Evolutionary conservation across 2,329 filamentous ascomycete genomes (phyloP).

Genomic region (Lachnellula subtilissima): DNA sequence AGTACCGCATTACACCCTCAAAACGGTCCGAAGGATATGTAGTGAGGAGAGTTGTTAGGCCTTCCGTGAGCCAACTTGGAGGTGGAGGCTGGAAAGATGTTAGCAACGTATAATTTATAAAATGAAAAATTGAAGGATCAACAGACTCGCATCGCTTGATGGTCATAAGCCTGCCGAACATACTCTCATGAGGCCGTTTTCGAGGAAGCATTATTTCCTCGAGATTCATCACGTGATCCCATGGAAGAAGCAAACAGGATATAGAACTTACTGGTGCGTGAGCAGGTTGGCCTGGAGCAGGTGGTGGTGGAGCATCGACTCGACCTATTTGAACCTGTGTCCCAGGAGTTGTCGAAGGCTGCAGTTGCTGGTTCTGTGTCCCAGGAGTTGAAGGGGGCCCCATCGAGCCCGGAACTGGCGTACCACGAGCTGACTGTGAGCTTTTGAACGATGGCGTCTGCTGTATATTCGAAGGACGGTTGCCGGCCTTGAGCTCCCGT

Average conservation of each 20-base stretch:
- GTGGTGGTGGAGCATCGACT: conserved; percentile 60
- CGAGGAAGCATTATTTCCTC: no score
- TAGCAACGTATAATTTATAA: conserved; percentile 13
- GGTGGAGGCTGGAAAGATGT: conserved; percentile 61
- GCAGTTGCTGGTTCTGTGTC: conserved; percentile 24
- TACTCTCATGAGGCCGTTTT: no score
- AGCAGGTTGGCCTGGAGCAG: conserved; percentile 49
- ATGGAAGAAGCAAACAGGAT: neutral
- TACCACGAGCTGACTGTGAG: conserved; percentile 43
- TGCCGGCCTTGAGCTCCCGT: conserved; percentile 46
- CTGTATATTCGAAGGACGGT: conserved; percentile 36
- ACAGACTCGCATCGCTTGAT: no score
- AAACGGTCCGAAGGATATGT: conserved; percentile 77
- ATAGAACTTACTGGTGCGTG: conserved; percentile 56
- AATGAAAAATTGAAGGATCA: conserved; percentile 3
- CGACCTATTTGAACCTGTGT: conserved; percentile 58
- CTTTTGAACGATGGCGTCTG: conserved; percentile 41
- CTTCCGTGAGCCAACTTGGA: conserved; percentile 76
- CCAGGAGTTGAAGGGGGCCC: conserved; percentile 42
- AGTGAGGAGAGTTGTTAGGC: conserved; percentile 66
- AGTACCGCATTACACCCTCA: conserved; percentile 88
- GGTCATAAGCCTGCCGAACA: no score
- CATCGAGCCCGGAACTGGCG: conserved; percentile 51
- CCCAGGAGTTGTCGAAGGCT: conserved; percentile 31
- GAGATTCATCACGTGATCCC: no score